phyloP scores from a whole-genome alignment of 2,329 filamentous ascomycete genomes.

The Colletotrichum navitas region DNA sequence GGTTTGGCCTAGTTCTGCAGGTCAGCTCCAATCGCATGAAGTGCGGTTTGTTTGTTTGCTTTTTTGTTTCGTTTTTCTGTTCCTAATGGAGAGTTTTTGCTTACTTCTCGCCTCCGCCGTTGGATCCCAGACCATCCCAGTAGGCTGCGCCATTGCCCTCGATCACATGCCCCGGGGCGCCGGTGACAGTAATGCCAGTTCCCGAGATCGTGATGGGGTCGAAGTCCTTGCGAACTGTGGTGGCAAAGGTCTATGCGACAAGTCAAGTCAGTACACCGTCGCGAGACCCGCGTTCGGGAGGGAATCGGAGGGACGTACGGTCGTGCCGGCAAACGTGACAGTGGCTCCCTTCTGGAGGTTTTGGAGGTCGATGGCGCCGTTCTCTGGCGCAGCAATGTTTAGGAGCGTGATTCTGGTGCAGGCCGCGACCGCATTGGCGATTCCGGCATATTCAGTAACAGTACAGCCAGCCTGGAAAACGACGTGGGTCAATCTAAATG shows the following conservation, averaged over 20 bases:
- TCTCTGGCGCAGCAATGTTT: constrained; percentile 31
- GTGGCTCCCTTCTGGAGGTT: constrained; percentile 26
- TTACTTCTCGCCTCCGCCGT: constrained; percentile 35
- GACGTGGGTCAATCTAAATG: constrained; percentile 15
- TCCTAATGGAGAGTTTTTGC: background rate
- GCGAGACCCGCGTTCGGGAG: background rate
- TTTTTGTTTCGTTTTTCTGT: no score
- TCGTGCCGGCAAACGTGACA: constrained; percentile 36
- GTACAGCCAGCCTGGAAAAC: constrained; percentile 22
- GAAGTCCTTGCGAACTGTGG: constrained; percentile 21
- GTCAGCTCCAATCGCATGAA: background rate
- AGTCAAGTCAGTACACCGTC: background rate
- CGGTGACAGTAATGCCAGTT: constrained; percentile 31
- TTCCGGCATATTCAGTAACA: constrained; percentile 26
- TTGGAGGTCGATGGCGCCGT: constrained; percentile 30
- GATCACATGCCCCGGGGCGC: constrained; percentile 32
- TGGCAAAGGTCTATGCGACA: constrained; percentile 25
- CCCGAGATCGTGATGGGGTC: constrained; percentile 39
- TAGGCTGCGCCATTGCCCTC: constrained; percentile 38
- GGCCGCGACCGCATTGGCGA: constrained; percentile 30
- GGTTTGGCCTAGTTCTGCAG: constrained; percentile 24
- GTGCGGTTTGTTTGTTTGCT: background rate
- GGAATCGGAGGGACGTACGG: background rate
- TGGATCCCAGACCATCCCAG: constrained; percentile 39
- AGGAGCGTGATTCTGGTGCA: constrained; percentile 36